Conservation (phyloP, 2,329 filamentous ascomycete genomes). For the Aureobasidium lini region DNA sequence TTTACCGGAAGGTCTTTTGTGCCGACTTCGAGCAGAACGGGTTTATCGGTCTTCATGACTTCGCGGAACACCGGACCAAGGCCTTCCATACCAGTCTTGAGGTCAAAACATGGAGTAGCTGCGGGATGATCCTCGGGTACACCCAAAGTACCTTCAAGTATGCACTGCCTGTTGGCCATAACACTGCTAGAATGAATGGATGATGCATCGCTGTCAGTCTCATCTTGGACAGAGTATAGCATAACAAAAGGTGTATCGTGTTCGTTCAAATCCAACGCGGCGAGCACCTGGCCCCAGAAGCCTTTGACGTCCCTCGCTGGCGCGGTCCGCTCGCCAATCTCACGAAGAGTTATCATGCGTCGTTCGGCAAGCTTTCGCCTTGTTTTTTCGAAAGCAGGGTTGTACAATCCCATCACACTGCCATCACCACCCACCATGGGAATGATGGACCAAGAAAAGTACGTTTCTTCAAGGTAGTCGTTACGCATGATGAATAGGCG, state of each 20-base stretch:
- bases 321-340: constrained; percentile 69
- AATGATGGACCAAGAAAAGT: constrained; percentile 76
- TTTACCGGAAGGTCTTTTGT: constrained; percentile 57
- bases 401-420: constrained; percentile 58
- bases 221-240: constrained; percentile 68
- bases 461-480: constrained; percentile 68
- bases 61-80: constrained; percentile 71
- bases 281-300: constrained; percentile 66
- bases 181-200: constrained; percentile 61
- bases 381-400: constrained; percentile 76
- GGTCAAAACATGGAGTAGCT: constrained; percentile 56
- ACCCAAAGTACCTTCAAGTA: constrained; percentile 66
- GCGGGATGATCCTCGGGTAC: constrained; percentile 57
- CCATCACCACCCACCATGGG: constrained; percentile 69
- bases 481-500: constrained; percentile 64
- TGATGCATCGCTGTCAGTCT: constrained; percentile 62
- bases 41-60: constrained; percentile 60
- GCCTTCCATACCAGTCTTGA: constrained; percentile 61
- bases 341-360: constrained; percentile 69
- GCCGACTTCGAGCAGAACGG: constrained; percentile 58
- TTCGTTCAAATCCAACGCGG: constrained; percentile 65
- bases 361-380: constrained; percentile 69
- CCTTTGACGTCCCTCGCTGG: constrained; percentile 62
- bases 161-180: constrained; percentile 51
- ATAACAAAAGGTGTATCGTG: constrained; percentile 69